Percentiles rank a stretch among this genome's conserved stretches.
Evolutionary conservation across 305 asterid genomes (phyloP).

Genomic region (Galium porrigens): DNA sequence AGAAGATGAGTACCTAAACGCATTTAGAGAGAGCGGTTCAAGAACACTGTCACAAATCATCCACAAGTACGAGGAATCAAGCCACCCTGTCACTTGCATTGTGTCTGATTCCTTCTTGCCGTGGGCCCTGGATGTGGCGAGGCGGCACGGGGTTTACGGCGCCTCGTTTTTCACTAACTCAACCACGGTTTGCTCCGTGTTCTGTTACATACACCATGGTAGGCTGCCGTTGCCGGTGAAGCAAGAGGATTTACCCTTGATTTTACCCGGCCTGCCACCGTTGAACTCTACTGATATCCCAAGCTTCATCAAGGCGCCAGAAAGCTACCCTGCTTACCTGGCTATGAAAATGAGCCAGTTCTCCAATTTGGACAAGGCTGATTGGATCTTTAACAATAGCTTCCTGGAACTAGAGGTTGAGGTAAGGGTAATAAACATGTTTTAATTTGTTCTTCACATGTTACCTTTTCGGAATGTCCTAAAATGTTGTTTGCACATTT

Average conservation of each 20-base stretch:
- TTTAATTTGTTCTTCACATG: not conserved
- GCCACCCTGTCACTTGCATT: slow-evolving; percentile 30
- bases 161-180: slow-evolving; percentile 60
- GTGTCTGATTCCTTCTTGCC: slow-evolving; percentile 53
- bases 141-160: slow-evolving; percentile 26
- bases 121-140: slow-evolving; percentile 63
- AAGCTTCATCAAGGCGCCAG: slow-evolving; percentile 38
- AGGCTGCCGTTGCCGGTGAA: slow-evolving; percentile 33
- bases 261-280: slow-evolving; percentile 47
- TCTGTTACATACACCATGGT: slow-evolving; percentile 33
- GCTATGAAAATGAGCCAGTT: slow-evolving; percentile 48
- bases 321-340: slow-evolving; percentile 52
- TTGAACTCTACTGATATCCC: slow-evolving; percentile 36
- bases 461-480: not conserved
- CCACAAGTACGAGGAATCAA: slow-evolving; percentile 13
- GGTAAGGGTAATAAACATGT: slow-evolving; percentile 23
- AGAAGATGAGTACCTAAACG: slow-evolving; percentile 22
- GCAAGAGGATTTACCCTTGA: slow-evolving; percentile 19
- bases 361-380: slow-evolving; percentile 36
- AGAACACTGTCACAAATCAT: slow-evolving; percentile 31
- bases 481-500: not conserved
- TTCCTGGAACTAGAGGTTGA: slow-evolving; percentile 36
- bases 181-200: slow-evolving; percentile 38
- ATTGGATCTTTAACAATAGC: slow-evolving; percentile 39
- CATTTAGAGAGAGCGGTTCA: slow-evolving; percentile 37